Conservation (phyloP, 192 early-diverging fungal species). For the Podila minutissima region DNA sequence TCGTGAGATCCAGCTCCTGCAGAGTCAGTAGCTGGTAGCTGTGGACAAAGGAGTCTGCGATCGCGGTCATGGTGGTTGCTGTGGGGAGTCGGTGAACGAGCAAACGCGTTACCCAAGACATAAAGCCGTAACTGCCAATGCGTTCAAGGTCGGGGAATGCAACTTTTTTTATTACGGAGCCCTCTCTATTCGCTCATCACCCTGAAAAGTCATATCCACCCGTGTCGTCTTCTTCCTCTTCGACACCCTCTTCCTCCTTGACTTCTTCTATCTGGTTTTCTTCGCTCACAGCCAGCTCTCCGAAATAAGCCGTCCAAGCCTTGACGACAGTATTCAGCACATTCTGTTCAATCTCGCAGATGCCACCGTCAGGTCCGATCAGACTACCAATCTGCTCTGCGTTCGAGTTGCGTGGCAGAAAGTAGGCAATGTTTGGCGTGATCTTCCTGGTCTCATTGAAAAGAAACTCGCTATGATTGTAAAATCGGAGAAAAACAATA, state of each 20-base stretch:
- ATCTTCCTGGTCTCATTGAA: constrained; percentile 70
- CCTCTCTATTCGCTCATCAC: background rate
- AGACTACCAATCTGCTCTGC: constrained; percentile 70
- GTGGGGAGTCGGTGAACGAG: too few relatives aligned
- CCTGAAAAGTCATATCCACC: background rate
- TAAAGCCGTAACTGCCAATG: too few relatives aligned
- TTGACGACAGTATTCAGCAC: constrained; percentile 74
- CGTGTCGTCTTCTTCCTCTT: background rate
- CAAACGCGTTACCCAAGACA: too few relatives aligned
- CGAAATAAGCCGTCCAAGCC: constrained; percentile 81
- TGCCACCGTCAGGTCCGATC: constrained; percentile 54
- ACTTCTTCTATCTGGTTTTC: background rate
- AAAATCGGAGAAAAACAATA: constrained; percentile 26
- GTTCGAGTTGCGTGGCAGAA: constrained; percentile 86
- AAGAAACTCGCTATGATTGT: constrained; percentile 64
- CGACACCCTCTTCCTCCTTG: constrained; percentile 1
- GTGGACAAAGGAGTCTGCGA: too few relatives aligned
- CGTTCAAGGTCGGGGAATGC: too few relatives aligned
- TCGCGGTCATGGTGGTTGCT: too few relatives aligned
- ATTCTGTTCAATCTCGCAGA: constrained; percentile 88
- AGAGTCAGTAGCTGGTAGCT: too few relatives aligned
- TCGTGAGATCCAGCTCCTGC: too few relatives aligned
- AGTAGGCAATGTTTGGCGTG: constrained; percentile 83
- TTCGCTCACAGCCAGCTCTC: constrained; percentile 63
- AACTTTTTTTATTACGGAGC: too few relatives aligned